Evolutionary conservation across 352 stramenopile species (phyloP), one percentile per base, ranked within the genome.

Genomic region (Globisporangium polare): DNA sequence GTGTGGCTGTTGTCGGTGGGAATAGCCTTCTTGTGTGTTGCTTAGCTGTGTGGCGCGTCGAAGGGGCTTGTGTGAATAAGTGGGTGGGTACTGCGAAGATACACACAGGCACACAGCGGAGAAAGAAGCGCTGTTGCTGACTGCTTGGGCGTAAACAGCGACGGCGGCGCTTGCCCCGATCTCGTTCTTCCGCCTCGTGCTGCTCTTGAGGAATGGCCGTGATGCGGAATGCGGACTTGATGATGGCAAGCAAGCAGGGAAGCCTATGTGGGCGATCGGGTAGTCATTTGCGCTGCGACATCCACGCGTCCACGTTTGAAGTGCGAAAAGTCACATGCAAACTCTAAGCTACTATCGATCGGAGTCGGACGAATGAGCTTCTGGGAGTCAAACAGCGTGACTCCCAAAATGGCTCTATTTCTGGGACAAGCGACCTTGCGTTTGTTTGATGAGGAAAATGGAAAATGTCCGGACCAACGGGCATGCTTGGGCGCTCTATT

Each of bases 141-240:
- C 24, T 39, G 10, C 33, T 39, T 39, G 33, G 17, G 54, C 35
- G 18, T 33, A 52, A 61, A 61, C 15, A n/a, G 54, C 24, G 50
- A 37, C 10, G 39, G 3, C 17, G 58, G 29, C 18, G 37, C 55
- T 22, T 24, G 7, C 15, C 7, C 4, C 29, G 29, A 33, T 33
- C 45, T 12, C 46, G 46, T 10, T 53, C 46, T n/a, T 43, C 15
- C 15, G 37, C 37, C 37, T 43, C 15, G 37, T 43, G 37, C 35
- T 41, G 35, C 37, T 18, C 37, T 18, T 43, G 37, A 3, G 37
- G 37, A 43, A n/a, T 42, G 37, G 37, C 37, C 37, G 37, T 43
- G 15, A n/a, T 43, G 37, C 5, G 15, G 15, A 20, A 43, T 43
- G 15, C 13, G 37, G 15, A 43, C 9, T 43, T 43, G 37, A 43